phyloP scores from a whole-genome alignment of 768 basidiomycete genomes.

The Psilocybe sp. region DNA sequence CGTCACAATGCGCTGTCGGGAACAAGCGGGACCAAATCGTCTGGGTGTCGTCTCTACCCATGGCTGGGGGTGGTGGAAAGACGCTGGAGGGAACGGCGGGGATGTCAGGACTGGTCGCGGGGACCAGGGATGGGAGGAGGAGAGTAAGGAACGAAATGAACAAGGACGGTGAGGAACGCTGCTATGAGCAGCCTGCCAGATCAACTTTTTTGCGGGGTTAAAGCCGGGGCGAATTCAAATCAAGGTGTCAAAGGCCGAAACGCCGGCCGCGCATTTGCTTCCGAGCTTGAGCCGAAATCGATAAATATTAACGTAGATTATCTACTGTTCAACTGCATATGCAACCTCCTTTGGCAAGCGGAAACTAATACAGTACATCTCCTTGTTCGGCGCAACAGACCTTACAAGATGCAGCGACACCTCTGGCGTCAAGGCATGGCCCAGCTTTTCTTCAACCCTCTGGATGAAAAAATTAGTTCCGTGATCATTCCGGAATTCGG shows the following conservation, averaged over 20 bases:
- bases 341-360: conserved; percentile 38
- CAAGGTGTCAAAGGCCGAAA: not conserved
- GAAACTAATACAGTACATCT: conserved; percentile 98
- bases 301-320: not conserved
- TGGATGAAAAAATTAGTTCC: conserved; percentile 29
- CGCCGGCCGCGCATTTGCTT: conserved; percentile 1
- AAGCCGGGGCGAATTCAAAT: conserved; percentile 6
- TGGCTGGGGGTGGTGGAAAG: conserved; percentile 4
- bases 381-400: conserved; percentile 92
- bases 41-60: conserved; percentile 6
- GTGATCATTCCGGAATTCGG: conserved; percentile 8
- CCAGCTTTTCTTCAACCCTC: conserved; percentile 72
- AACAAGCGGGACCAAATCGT: conserved; percentile 26
- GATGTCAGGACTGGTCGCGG: conserved; percentile 9
- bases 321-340: conserved; percentile 15
- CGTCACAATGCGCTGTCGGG: conserved; percentile 55
- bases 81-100: conserved; percentile 7
- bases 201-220: conserved; percentile 38
- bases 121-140: conserved; percentile 4
- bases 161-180: conserved; percentile 6
- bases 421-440: conserved; percentile 46
- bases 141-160: conserved; percentile 11
- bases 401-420: conserved; percentile 74
- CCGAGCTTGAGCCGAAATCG: not conserved
- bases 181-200: conserved; percentile 16